phyloP scores from a whole-genome alignment of 495 filamentous ascomycete species.

The Penicillium verhagenii region DNA sequence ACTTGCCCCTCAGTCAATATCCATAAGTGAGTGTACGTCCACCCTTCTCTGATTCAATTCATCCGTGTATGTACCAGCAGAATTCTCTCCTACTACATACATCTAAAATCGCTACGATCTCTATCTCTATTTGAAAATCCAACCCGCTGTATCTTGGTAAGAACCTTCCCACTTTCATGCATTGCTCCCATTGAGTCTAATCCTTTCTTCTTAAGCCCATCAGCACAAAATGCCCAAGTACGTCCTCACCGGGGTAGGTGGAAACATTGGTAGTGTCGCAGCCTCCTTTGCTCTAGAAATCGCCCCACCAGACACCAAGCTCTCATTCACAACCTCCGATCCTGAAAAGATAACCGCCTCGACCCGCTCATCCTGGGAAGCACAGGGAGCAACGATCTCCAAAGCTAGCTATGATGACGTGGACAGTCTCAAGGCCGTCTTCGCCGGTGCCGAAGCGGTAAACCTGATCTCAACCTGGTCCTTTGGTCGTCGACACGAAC shows the following conservation, averaged over 20 bases:
- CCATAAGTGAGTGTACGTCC: background rate
- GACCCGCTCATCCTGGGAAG: background rate
- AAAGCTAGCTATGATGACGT: background rate
- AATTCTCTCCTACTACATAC: no score
- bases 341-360: background rate
- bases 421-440: background rate
- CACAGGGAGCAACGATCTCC: background rate
- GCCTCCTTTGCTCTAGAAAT: slow-evolving; percentile 5
- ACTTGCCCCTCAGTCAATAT: background rate
- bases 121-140: no score
- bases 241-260: slow-evolving; percentile 1
- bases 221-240: slow-evolving; percentile 1
- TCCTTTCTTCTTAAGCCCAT: background rate
- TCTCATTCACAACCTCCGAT: background rate
- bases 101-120: no score
- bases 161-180: no score
- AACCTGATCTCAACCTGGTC: slow-evolving; percentile 4
- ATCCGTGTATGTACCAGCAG: no score
- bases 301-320: background rate
- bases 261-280: slow-evolving; percentile 1
- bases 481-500: slow-evolving; percentile 3
- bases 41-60: background rate
- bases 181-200: background rate
- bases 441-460: slow-evolving; percentile 4
- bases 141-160: no score